These are phyloP conservation scores for Penicillium sp. DNA, from an alignment of 2,329 filamentous ascomycete genomes.

Conservation along the genomic window DNA sequence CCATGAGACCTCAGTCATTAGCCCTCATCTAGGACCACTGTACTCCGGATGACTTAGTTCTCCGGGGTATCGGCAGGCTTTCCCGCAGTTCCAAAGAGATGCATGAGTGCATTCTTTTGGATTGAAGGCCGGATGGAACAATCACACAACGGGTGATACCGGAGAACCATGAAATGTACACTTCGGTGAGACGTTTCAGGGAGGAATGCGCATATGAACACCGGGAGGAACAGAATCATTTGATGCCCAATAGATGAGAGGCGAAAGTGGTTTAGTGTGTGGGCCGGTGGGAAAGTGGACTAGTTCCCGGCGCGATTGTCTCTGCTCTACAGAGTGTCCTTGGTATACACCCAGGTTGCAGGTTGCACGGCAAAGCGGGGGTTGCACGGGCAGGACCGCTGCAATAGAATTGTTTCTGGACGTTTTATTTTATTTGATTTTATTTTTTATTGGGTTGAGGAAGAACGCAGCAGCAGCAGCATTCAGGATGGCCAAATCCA, in stretches of 20 bases:
- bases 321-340: no score
- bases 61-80: constrained; percentile 2
- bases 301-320: constrained; percentile 10
- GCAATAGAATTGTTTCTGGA: not conserved
- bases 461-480: not conserved
- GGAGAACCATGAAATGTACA: not conserved
- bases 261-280: constrained; percentile 2
- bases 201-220: constrained; percentile 1
- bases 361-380: constrained; percentile 13
- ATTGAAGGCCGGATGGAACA: not conserved
- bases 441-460: no score
- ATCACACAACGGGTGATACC: constrained; percentile 15
- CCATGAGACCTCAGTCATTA: no score
- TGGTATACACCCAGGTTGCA: no score
- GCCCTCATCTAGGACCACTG: constrained; percentile 18
- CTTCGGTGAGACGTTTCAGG: constrained; percentile 16
- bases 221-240: not conserved
- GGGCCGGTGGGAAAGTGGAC: constrained; percentile 1
- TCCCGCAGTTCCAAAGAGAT: not conserved
- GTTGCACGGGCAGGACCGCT: constrained; percentile 6
- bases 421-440: no score
- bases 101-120: not conserved
- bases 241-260: constrained; percentile 3
- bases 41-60: constrained; percentile 17
- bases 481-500: constrained; percentile 18